Conservation (phyloP, 306 rosid genomes). For the Quillaja saponaria region DNA sequence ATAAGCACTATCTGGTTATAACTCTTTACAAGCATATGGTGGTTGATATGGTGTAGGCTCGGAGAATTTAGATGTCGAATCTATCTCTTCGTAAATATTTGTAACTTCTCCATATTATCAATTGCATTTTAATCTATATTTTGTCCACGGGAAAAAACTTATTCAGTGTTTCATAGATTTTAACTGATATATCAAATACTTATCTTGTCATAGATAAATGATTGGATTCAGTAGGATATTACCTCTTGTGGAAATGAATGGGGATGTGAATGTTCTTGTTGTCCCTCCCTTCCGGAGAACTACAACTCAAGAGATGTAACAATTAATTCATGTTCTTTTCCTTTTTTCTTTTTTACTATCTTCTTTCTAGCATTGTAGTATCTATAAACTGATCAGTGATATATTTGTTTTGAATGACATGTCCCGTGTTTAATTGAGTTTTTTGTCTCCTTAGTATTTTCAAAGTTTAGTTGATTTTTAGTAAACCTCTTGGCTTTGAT, state of each 20-base stretch:
- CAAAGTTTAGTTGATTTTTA: constrained; percentile 24
- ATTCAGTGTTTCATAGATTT: constrained; percentile 1
- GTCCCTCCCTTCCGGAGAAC: constrained; percentile 19
- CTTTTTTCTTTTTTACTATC: not conserved
- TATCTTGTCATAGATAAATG: constrained; percentile 5
- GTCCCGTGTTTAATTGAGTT: not conserved
- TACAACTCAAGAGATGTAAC: not conserved
- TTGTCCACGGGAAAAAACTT: too few relatives aligned
- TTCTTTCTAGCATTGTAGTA: not conserved
- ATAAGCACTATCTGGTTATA: too few relatives aligned
- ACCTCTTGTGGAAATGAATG: constrained; percentile 2
- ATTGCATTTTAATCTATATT: too few relatives aligned
- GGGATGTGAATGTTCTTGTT: constrained; percentile 12
- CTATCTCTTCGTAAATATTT: constrained; percentile 6
- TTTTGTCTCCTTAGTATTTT: constrained; percentile 11
- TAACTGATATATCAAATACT: too few relatives aligned
- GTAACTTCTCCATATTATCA: not conserved
- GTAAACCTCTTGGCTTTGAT: constrained; percentile 29
- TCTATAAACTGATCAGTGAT: not conserved
- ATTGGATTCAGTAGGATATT: not conserved
- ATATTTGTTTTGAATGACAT: not conserved
- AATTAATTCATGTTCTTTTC: not conserved
- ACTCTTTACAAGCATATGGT: too few relatives aligned
- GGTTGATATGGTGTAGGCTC: too few relatives aligned
- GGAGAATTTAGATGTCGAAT: not conserved